Conservation (phyloP, 2,329 filamentous ascomycete species). For the Podosphaera xanthii region DNA sequence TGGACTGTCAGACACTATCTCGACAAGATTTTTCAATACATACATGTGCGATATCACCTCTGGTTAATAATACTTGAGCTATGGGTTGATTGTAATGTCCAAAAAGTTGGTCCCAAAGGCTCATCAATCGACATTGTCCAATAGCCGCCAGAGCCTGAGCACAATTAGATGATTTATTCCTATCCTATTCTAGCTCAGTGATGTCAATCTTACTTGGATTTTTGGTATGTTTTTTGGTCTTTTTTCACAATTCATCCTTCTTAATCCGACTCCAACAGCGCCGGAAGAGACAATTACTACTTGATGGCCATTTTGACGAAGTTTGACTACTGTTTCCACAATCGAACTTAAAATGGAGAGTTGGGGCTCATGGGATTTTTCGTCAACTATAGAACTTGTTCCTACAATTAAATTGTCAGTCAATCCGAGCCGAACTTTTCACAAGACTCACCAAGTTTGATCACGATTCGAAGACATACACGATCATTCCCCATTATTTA, state of each 20-base stretch:
- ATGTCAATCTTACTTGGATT: conserved; percentile 37
- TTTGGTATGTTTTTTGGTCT: conserved; percentile 77
- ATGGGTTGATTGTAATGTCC: conserved; percentile 71
- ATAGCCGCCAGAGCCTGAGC: conserved; percentile 73
- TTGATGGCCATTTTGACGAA: conserved; percentile 75
- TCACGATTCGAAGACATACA: neutral
- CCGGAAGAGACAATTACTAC: conserved; percentile 95
- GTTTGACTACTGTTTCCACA: conserved; percentile 74
- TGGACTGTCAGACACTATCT: conserved; percentile 15
- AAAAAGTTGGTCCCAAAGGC: conserved; percentile 86
- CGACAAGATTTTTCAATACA: conserved; percentile 3
- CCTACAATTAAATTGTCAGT: conserved; percentile 27
- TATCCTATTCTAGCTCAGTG: neutral
- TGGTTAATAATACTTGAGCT: conserved; percentile 79
- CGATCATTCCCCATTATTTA: too few relatives aligned
- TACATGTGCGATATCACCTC: conserved; percentile 90
- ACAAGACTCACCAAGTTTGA: neutral
- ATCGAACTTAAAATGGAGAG: conserved; percentile 79
- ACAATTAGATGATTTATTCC: neutral
- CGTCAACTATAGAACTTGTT: conserved; percentile 96
- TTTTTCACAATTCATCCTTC: conserved; percentile 70
- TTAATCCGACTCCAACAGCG: conserved; percentile 81
- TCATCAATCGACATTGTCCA: conserved; percentile 85
- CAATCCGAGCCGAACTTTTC: neutral
- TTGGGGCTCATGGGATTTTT: conserved; percentile 80